phyloP scores from a whole-genome alignment of 495 filamentous ascomycete genomes.

The Oidiodendron maius region DNA sequence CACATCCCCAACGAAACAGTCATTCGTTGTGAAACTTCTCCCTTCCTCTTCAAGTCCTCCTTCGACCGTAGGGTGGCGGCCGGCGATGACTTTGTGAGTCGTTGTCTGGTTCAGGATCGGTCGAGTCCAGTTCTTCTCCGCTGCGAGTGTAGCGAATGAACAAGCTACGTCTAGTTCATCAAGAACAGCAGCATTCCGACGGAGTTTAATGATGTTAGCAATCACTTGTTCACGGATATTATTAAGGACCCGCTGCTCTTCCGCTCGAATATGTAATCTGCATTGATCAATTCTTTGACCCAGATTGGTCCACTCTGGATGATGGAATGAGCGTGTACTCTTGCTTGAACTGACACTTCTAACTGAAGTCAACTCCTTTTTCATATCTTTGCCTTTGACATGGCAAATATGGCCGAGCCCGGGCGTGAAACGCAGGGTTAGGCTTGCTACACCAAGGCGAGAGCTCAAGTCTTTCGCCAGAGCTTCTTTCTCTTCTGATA shows the following conservation, averaged over 20 bases:
- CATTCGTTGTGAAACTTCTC: conserved; percentile 77
- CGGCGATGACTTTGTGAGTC: conserved; percentile 66
- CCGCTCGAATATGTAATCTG: conserved; percentile 58
- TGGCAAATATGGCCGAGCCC: conserved; percentile 84
- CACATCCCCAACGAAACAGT: conserved; percentile 67
- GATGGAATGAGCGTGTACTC: conserved; percentile 77
- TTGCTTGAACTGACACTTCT: conserved; percentile 67
- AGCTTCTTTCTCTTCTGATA: conserved; percentile 49
- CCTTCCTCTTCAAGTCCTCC: conserved; percentile 73
- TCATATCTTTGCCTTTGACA: conserved; percentile 75
- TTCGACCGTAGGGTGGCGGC: conserved; percentile 87
- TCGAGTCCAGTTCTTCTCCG: conserved; percentile 64
- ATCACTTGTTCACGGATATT: conserved; percentile 66
- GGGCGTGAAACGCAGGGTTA: conserved; percentile 80
- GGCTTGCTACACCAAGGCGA: conserved; percentile 40
- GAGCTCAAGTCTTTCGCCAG: conserved; percentile 55
- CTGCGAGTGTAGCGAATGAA: conserved; percentile 72
- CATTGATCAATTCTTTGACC: conserved; percentile 68
- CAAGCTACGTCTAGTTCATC: conserved; percentile 88
- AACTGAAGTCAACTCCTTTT: conserved; percentile 17
- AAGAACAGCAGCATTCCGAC: conserved; percentile 80
- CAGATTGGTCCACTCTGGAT: conserved; percentile 75
- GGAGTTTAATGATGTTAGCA: conserved; percentile 69
- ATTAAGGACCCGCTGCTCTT: conserved; percentile 46
- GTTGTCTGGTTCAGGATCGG: conserved; percentile 50